Evolutionary conservation across 139 green algal genomes (phyloP).

Genomic region (Coelastrella sp.): DNA sequence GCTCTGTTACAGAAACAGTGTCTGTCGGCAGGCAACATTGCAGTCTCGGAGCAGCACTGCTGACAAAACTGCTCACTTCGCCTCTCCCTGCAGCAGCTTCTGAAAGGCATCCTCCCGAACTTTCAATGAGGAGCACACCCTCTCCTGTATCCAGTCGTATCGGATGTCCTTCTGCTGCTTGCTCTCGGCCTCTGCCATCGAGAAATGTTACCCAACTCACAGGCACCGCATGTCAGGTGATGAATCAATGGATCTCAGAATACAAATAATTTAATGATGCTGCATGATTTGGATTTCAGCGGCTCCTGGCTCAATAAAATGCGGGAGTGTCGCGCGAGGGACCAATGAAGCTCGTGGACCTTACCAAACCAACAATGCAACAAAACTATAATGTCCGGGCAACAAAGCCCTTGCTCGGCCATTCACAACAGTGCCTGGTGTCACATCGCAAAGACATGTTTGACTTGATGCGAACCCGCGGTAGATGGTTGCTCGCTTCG

Average conservation of each 20-base stretch:
- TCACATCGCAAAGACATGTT: background rate
- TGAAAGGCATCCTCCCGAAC: constrained; percentile 71
- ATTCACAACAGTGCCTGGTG: no score
- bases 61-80: constrained; percentile 50
- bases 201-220: background rate
- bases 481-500: background rate
- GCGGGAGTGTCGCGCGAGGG: no score
- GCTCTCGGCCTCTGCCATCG: constrained; percentile 11
- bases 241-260: background rate
- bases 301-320: no score
- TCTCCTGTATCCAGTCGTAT: constrained; percentile 68
- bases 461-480: background rate
- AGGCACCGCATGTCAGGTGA: background rate
- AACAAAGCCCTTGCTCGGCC: no score
- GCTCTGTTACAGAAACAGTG: constrained; percentile 52
- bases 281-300: no score
- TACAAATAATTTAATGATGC: no score
- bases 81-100: constrained; percentile 69
- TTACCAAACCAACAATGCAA: no score
- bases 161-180: constrained; percentile 51
- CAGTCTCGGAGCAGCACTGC: no score
- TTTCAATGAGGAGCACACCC: constrained; percentile 76
- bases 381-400: no score
- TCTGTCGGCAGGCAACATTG: background rate
- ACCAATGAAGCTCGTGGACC: no score